These are phyloP conservation scores for Thymus mandschuricus DNA, from an alignment of 257 asterid species.

Conservation along the genomic window DNA sequence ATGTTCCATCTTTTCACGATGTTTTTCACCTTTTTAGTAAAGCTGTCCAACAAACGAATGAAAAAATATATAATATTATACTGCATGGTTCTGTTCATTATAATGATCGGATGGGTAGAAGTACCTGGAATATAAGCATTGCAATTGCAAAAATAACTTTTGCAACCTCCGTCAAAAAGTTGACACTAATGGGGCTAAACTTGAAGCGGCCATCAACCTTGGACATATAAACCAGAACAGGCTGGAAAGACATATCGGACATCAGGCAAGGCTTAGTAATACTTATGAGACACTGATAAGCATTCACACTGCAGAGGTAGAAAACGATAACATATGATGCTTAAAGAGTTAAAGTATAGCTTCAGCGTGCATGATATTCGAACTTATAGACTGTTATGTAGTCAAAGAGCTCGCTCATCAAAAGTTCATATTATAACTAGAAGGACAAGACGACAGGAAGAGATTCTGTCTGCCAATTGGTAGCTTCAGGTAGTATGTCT, in stretches of 20 bases:
- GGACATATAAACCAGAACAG: conserved; percentile 91
- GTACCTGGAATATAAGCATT: conserved; percentile 95
- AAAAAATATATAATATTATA: background rate
- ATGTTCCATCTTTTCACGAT: background rate
- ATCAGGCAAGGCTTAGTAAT: conserved; percentile 26
- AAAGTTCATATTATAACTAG: background rate
- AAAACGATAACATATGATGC: conserved; percentile 15
- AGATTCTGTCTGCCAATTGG: background rate
- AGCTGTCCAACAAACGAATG: background rate
- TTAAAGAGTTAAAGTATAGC: conserved; percentile 10
- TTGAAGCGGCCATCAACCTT: conserved; percentile 94
- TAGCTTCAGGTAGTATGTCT: background rate
- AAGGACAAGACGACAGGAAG: background rate
- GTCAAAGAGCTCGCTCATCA: conserved; percentile 4
- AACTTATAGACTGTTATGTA: background rate
- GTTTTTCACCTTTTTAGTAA: conserved; percentile 15
- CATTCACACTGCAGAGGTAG: conserved; percentile 17
- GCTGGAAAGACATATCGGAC: conserved; percentile 53
- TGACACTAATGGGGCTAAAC: conserved; percentile 97
- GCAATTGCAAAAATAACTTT: conserved; percentile 82
- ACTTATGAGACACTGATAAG: conserved; percentile 28
- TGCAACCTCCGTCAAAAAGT: conserved; percentile 84
- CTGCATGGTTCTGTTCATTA: conserved; percentile 12
- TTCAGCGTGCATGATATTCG: conserved; percentile 11
- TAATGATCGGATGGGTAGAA: conserved; percentile 19